Evolutionary conservation across 345 rosid species (phyloP), one percentile per base, ranked within the genome.

Genomic region (Linum tenue): DNA sequence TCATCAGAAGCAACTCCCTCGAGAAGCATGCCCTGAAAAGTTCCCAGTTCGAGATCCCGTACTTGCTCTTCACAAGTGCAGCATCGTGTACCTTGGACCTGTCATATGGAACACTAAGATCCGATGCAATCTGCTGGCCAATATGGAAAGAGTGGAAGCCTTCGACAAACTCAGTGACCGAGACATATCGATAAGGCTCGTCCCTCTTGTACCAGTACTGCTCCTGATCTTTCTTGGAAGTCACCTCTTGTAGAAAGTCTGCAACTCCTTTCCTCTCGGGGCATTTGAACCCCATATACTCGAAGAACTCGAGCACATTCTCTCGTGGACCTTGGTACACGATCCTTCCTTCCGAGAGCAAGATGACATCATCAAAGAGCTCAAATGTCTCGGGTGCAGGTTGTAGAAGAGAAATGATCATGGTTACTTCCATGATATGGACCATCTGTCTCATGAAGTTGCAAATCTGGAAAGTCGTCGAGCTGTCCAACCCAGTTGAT

Each of bases 191-290:
- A 71, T 82, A 86, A 65, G 83, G 80, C 64, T 81, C 81, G 8
- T 81, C 67, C 75, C 69, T 76, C 53, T 62, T 79, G 69, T 57
- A 81, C 96, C 92, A 89, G 17, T 86, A 89, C 69, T 85, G 96
- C 44, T 83, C 88, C 72, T 89, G 96, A 72, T 89, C 96, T 62
- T 86, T 89, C 69, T 69, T 79, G 16, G 96, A 89, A 40, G 92
- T 87, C 7, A 85, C 91, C 74, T 87, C 95, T 68, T 85, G 95
- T 5, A 85, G 72, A 77, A 87, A 87, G 67, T 87, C 95, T 7
- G 91, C 95, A 59, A 81, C 83, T n/a, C 87, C 91, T 63, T 87
- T 87, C 48, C 95, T 83, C 64, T 79, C 80, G 1, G 95, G 90
- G 73, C 95, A 87, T 37, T 76, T 79, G 84, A 89, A 89, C 8